Base-by-base conservation (phyloP, 2,329 filamentous ascomycete species). In the Diaporthe aspalathi region DNA sequence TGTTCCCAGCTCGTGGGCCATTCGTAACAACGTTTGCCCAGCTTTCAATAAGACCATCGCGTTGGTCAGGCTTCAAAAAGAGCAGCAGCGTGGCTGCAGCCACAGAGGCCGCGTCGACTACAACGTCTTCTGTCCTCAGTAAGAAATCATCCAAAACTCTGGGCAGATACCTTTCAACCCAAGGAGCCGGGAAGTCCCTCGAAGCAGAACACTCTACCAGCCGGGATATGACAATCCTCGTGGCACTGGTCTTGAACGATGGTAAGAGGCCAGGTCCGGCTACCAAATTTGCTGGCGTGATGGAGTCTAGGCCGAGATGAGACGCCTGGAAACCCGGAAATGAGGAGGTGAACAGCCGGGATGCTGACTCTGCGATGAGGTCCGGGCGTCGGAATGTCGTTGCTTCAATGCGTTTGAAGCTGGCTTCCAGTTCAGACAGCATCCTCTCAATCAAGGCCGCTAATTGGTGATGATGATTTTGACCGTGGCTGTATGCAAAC, bases 291-390 rank as follows among this genome's bases (percentile, higher is more conserved):
- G 65, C 53, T 50, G 66, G 11, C 12, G 38, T 22, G 6, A 32
- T 38, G 5, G 65, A 53, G 32, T 71, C 40, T 4, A 74, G 5
- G 14, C 67, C 72, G 0, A 81, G 70, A 4, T 79, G 68, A 3
- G 78, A 76, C n/a, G 81, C 75, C 69, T 88, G 82, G 2, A 89
- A 76, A 1, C 87, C 68, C 0, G 88, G 87, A 12, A 85, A 79
- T 0, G 83, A 79, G 5, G 90, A 85, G 8, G 88, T 83, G 14
- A 92, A 82, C 1, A 93, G 83, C n/a, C 83, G 83, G 74, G 89
- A 87, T 17, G 85, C 84, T 0, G 89, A 88, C 75, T 92, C 90
- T 32, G 89, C 88, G 5, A 92, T 84, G 27, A 93, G 83, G 70
- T 93, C 91, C 0, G 89, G 90, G 29, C 88, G 88, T 22, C 92